phyloP scores from a whole-genome alignment of 352 stramenopile species.

The Phytopythium oedochilum region DNA sequence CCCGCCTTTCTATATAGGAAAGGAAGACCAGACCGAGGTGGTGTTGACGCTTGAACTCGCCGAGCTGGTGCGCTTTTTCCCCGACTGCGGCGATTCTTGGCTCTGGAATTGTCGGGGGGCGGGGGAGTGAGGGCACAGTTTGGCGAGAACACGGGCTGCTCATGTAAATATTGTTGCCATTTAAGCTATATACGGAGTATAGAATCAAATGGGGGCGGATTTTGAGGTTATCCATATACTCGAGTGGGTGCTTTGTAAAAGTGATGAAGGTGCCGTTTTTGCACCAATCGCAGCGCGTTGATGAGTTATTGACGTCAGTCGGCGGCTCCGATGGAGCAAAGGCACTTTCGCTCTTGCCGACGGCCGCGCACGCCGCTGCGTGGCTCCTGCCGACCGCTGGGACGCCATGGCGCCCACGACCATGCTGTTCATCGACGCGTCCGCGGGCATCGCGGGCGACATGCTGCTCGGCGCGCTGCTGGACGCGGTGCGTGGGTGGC shows the following conservation, averaged over 20 bases:
- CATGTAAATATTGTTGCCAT: not conserved
- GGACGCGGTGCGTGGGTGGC: conserved; percentile 56
- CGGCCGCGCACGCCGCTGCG: too few relatives aligned
- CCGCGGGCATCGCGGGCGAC: conserved; percentile 85
- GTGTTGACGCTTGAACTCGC: conserved; percentile 1
- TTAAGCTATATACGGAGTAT: not conserved
- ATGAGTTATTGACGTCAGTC: conserved; percentile 7
- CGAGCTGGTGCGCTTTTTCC: not conserved
- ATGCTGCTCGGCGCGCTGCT: conserved; percentile 90
- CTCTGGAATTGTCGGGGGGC: not conserved
- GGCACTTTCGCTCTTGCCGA: too few relatives aligned
- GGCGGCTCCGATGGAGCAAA: too few relatives aligned
- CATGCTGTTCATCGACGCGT: conserved; percentile 88
- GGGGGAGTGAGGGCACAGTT: not conserved
- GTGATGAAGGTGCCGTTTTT: not conserved
- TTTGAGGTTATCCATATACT: too few relatives aligned
- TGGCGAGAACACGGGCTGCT: not conserved
- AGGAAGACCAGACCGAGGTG: too few relatives aligned
- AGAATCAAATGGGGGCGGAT: too few relatives aligned
- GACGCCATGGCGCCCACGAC: conserved; percentile 1
- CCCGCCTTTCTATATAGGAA: not conserved
- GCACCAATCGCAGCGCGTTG: conserved; percentile 2
- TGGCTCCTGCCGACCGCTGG: not conserved
- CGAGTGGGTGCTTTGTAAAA: too few relatives aligned
- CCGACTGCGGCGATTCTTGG: not conserved